Evolutionary conservation across 2,329 filamentous ascomycete genomes (phyloP), one percentile per base, ranked within the genome.

Genomic region (Colletotrichum ledebouriae): DNA sequence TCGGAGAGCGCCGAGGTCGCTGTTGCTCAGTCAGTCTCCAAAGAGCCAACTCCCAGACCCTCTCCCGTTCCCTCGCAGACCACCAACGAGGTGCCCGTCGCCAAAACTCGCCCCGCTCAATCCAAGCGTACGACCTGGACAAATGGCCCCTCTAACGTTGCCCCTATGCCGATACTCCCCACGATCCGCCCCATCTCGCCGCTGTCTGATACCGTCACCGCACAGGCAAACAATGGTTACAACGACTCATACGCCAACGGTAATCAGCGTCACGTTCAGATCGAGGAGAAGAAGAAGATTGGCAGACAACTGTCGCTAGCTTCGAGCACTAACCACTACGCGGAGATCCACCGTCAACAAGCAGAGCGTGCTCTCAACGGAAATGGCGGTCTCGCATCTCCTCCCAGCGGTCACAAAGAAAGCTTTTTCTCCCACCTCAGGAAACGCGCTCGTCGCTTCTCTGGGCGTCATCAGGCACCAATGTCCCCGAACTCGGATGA

Each of bases 381-480:
- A 60, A 90, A 91, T 74, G 87, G 86, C 39, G 92, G 90, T 22
- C 83, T 94, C 25, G 89, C 87, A 15, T 96, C 94, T 6, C 93
- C 94, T 4, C 89, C 91, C 0, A 90, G 87, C 74, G 92, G 88
- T 17, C 92, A 94, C 64, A 97, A 97, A 76, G 96, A 99, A 79
- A 94, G 96, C 79, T 99, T 99, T 84, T 99, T 99, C 81, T 98
- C 96, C 0, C 96, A 99, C 77, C 86, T 99, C 7, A 89, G 96
- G 64, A 99, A 99, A 81, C 91, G 95, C 59, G 96, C 97, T 33
- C 89, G 96, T 73, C 88, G 96, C 73, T 90, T 99, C 69, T 99
- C 96, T 29, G 96, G 96, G 53, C 90, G 95, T 65, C 94, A 97
- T 76, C 93, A 95, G 77, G 90, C 90, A 13, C 91, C 93, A 7